Evolutionary conservation across 2,329 filamentous ascomycete genomes (phyloP).

Genomic region (Botrytis tulipae): DNA sequence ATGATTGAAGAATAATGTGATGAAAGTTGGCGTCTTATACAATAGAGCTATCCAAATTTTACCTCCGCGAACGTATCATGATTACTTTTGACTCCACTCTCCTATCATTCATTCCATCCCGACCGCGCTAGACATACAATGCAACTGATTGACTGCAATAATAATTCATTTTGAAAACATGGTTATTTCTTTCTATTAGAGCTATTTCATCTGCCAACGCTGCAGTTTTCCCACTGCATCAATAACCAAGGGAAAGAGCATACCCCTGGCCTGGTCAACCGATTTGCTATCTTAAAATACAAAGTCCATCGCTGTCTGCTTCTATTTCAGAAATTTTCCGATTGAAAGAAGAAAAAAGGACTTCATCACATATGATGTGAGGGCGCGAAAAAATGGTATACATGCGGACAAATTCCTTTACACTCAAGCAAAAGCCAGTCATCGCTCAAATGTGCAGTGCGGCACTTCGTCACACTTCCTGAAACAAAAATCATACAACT

Average conservation of each 20-base stretch:
- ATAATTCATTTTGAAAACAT: neutral
- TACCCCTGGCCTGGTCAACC: neutral
- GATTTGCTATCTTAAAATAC: conserved; percentile 12
- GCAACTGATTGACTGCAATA: neutral
- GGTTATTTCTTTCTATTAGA: conserved; percentile 18
- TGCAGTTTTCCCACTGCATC: conserved; percentile 2
- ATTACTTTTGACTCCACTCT: neutral
- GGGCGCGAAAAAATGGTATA: conserved; percentile 21
- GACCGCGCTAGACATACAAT: neutral
- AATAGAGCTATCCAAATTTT: neutral
- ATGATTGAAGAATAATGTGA: neutral
- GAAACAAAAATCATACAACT: conserved; percentile 21
- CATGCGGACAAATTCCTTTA: conserved; percentile 7
- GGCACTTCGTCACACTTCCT: neutral
- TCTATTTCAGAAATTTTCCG: neutral
- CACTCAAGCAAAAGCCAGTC: conserved; percentile 26
- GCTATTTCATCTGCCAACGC: conserved; percentile 10
- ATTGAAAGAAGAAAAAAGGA: neutral
- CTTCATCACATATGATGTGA: conserved; percentile 3
- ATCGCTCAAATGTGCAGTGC: conserved; percentile 33
- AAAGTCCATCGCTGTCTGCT: conserved; percentile 10
- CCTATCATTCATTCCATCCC: neutral
- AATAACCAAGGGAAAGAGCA: conserved; percentile 14
- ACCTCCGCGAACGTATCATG: neutral
- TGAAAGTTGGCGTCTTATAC: neutral